Conservation (phyloP, 129 eudicot species). For the Mikania micrantha region DNA sequence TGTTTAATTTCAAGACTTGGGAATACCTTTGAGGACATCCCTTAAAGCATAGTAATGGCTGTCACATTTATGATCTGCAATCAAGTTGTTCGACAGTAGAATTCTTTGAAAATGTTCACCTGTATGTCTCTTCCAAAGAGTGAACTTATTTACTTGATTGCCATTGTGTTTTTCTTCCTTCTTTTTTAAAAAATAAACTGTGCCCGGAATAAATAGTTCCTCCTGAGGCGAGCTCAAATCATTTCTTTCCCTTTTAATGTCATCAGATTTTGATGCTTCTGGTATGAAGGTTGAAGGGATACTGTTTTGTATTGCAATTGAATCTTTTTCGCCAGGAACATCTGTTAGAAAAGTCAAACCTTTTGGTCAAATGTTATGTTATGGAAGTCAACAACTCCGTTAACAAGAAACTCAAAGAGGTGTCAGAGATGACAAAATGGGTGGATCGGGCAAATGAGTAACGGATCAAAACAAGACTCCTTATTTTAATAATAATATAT, state of each 20-base stretch:
- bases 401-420: neutral
- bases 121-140: conserved; percentile 66
- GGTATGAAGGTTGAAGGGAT: conserved; percentile 24
- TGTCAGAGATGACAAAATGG: neutral
- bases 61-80: conserved; percentile 84
- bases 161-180: conserved; percentile 30
- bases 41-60: conserved; percentile 77
- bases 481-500: no score
- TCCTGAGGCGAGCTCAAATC: conserved; percentile 24
- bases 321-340: conserved; percentile 40
- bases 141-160: conserved; percentile 36
- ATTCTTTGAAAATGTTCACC: conserved; percentile 83
- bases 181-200: conserved; percentile 66
- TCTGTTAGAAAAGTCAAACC: conserved; percentile 34
- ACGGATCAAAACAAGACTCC: neutral
- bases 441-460: neutral
- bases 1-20: conserved; percentile 32
- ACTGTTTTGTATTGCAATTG: conserved; percentile 13
- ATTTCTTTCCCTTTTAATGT: conserved; percentile 22
- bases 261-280: conserved; percentile 12
- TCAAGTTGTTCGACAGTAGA: conserved; percentile 63
- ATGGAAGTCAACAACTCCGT: conserved; percentile 1
- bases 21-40: conserved; percentile 86
- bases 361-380: conserved; percentile 3
- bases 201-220: conserved; percentile 84